These are phyloP conservation scores for Neonectria magnoliae DNA, from an alignment of 2,329 filamentous ascomycete species.

Conservation along the genomic window DNA sequence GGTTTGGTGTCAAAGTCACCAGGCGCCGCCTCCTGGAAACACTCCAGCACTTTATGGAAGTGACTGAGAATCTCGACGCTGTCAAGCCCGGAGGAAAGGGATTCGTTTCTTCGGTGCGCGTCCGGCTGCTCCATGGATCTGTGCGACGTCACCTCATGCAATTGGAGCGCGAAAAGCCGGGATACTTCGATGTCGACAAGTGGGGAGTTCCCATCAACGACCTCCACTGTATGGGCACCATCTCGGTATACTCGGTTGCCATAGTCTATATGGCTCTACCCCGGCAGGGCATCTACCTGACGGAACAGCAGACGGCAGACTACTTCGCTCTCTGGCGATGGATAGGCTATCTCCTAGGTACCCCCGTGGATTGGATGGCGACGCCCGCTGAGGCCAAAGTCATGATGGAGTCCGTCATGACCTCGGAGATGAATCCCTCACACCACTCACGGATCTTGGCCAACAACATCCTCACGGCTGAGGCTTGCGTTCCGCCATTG, in stretches of 20 bases:
- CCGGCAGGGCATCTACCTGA: constrained; percentile 75
- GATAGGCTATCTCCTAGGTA: constrained; percentile 76
- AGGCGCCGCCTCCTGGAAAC: constrained; percentile 73
- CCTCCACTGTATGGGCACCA: constrained; percentile 77
- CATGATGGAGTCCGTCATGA: constrained; percentile 74
- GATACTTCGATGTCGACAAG: constrained; percentile 68
- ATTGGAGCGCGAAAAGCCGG: constrained; percentile 61
- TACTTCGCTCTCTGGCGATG: constrained; percentile 82
- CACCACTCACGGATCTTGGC: constrained; percentile 71
- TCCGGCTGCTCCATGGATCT: constrained; percentile 71
- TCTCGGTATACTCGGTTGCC: constrained; percentile 74
- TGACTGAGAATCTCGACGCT: constrained; percentile 70
- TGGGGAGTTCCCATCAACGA: constrained; percentile 77
- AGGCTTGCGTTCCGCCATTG: constrained; percentile 73
- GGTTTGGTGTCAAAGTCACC: constrained; percentile 75
- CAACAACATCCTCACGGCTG: constrained; percentile 77
- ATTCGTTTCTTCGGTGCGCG: constrained; percentile 69
- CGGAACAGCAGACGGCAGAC: constrained; percentile 69
- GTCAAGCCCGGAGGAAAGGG: constrained; percentile 73
- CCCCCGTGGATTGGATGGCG: constrained; percentile 69
- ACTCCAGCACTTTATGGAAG: constrained; percentile 78
- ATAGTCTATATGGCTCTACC: constrained; percentile 76
- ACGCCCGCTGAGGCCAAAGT: constrained; percentile 64
- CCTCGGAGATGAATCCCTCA: constrained; percentile 73
- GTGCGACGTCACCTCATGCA: constrained; percentile 71